phyloP scores from a whole-genome alignment of 768 basidiomycete species.

The Leucosporidium scottii region DNA sequence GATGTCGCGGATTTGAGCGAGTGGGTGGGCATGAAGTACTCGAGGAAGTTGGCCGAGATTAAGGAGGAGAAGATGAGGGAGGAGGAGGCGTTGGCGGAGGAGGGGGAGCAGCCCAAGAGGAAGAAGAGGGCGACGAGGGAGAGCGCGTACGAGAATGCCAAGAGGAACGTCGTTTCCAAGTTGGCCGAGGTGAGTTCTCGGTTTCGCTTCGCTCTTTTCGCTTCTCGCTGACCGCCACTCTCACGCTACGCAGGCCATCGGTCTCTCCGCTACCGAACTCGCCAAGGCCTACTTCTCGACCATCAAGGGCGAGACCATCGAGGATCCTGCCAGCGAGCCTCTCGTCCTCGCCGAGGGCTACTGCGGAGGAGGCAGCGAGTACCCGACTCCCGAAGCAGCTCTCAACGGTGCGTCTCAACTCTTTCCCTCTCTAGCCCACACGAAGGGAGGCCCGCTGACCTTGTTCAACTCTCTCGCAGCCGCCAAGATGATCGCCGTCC shows the following conservation, averaged over 20 bases:
- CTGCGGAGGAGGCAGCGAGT: slow-evolving; percentile 38
- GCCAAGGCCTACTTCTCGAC: slow-evolving; percentile 64
- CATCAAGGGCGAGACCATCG: slow-evolving; percentile 54
- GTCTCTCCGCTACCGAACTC: slow-evolving; percentile 69
- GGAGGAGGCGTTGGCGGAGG: neutral
- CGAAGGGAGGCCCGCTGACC: neutral
- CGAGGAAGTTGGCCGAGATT: slow-evolving; percentile 52
- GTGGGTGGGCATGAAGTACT: slow-evolving; percentile 81
- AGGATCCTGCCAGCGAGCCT: slow-evolving; percentile 76
- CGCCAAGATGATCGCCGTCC: slow-evolving; percentile 63
- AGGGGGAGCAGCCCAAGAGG: slow-evolving; percentile 39
- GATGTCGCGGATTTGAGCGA: slow-evolving; percentile 83
- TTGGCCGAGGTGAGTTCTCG: slow-evolving; percentile 66
- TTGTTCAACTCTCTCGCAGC: slow-evolving; percentile 27
- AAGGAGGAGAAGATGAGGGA: slow-evolving; percentile 60
- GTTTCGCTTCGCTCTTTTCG: neutral
- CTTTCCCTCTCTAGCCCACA: neutral
- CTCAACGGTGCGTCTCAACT: slow-evolving; percentile 10
- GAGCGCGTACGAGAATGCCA: slow-evolving; percentile 75
- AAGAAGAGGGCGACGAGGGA: slow-evolving; percentile 71
- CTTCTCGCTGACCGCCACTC: neutral
- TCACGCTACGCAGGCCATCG: slow-evolving; percentile 58
- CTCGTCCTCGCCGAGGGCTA: slow-evolving; percentile 78
- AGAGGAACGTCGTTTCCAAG: slow-evolving; percentile 66
- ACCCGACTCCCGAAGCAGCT: slow-evolving; percentile 2